phyloP scores from a whole-genome alignment of 2,329 filamentous ascomycete genomes.

The Parastagonospora nodorum region DNA sequence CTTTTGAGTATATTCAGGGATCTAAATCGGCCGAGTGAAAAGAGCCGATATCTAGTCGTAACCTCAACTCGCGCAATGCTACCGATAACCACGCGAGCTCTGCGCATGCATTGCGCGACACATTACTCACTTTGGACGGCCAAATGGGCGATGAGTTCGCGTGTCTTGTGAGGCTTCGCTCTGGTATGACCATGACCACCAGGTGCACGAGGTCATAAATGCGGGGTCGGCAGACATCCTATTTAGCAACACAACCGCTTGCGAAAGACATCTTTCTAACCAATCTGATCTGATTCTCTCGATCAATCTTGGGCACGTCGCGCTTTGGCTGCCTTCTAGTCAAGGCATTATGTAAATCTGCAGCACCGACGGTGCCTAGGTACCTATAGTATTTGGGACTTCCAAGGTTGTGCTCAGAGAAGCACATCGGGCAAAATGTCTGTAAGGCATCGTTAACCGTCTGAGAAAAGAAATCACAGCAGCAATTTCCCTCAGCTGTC shows the following conservation, averaged over 20 bases:
- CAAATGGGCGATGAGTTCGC: conserved; percentile 1
- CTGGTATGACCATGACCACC: conserved; percentile 15
- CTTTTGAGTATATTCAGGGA: too few species aligned
- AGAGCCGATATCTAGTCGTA: too few species aligned
- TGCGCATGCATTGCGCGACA: conserved; percentile 14
- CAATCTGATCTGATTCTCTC: not conserved
- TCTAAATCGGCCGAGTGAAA: too few species aligned
- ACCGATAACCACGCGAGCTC: conserved; percentile 16
- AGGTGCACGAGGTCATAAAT: conserved; percentile 9
- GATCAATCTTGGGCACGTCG: not conserved
- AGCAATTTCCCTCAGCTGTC: not conserved
- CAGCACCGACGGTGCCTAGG: too few species aligned
- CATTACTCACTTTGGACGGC: not conserved
- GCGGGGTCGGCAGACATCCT: conserved; percentile 11
- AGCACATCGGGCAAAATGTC: too few species aligned
- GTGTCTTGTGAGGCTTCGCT: conserved; percentile 6
- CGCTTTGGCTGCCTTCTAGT: not conserved
- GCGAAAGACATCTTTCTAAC: not conserved
- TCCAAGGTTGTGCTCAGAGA: too few species aligned
- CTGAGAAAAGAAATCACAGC: not conserved
- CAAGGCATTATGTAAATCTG: not conserved
- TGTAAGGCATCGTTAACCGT: too few species aligned
- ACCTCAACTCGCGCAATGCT: not conserved
- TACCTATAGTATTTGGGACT: too few species aligned
- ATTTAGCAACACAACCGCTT: not conserved